Evolutionary conservation across 2,329 filamentous ascomycete genomes (phyloP).

Genomic region (Diaporthe sp.): DNA sequence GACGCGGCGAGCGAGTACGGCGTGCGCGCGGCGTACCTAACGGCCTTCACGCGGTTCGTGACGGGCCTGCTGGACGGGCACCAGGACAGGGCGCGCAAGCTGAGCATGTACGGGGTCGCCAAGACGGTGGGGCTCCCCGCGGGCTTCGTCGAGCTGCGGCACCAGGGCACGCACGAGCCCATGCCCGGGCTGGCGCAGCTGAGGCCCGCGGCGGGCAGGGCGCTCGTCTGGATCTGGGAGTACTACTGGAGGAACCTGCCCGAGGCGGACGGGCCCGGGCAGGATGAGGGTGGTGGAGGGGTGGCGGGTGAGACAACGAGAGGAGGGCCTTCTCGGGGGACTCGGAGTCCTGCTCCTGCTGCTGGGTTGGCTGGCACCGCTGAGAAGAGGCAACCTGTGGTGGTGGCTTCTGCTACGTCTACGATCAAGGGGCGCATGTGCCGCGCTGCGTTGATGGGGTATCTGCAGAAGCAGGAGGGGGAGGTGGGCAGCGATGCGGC

Average conservation of each 20-base stretch:
- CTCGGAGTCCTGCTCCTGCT: conserved; percentile 1
- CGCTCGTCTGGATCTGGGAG: conserved; percentile 87
- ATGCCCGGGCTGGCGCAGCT: conserved; percentile 82
- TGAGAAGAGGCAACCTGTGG: conserved; percentile 18
- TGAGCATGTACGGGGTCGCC: conserved; percentile 80
- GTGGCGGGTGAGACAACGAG: not conserved
- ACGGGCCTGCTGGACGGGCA: conserved; percentile 84
- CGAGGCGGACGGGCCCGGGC: conserved; percentile 41
- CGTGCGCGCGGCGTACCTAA: conserved; percentile 77
- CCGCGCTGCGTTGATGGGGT: conserved; percentile 54
- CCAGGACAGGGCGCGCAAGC: conserved; percentile 75
- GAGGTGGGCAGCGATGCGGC: conserved; percentile 40
- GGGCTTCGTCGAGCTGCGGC: conserved; percentile 88
- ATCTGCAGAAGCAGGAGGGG: conserved; percentile 52
- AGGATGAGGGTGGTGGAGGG: conserved; percentile 14
- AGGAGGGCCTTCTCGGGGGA: not conserved
- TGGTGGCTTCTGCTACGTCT: not conserved
- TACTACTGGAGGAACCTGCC: conserved; percentile 81
- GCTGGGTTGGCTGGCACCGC: conserved; percentile 22
- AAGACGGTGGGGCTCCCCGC: conserved; percentile 78
- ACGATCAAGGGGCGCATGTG: conserved; percentile 44
- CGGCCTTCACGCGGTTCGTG: conserved; percentile 84
- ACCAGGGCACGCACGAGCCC: conserved; percentile 92
- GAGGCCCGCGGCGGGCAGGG: conserved; percentile 76
- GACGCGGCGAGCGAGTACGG: conserved; percentile 62